These are phyloP conservation scores for Parachaetomium inaequale DNA, from an alignment of 495 filamentous ascomycete species.

Conservation along the genomic window DNA sequence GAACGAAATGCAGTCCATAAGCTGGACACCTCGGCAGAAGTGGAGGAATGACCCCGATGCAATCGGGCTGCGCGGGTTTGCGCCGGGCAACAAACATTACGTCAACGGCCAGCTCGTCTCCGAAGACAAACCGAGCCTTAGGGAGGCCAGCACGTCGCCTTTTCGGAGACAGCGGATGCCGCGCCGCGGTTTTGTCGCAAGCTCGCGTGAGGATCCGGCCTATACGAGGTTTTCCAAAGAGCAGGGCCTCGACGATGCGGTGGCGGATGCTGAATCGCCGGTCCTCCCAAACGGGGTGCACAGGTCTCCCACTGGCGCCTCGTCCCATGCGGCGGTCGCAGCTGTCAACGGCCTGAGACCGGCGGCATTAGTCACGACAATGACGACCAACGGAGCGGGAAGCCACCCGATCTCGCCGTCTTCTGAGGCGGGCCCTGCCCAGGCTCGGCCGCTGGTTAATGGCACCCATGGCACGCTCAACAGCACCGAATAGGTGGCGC, in stretches of 20 bases:
- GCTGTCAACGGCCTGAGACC: slow-evolving; percentile 25
- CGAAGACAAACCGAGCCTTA: slow-evolving; percentile 38
- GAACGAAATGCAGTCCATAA: slow-evolving; percentile 35
- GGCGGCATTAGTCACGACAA: slow-evolving; percentile 14
- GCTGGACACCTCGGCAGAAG: slow-evolving; percentile 40
- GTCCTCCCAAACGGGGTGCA: slow-evolving; percentile 36
- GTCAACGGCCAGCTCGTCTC: slow-evolving; percentile 44
- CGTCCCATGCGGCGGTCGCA: slow-evolving; percentile 11
- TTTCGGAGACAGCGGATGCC: slow-evolving; percentile 47
- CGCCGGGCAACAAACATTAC: slow-evolving; percentile 47
- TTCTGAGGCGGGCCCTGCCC: slow-evolving; percentile 30
- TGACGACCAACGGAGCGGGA: slow-evolving; percentile 18
- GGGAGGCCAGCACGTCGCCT: slow-evolving; percentile 39
- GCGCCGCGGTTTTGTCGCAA: slow-evolving; percentile 43
- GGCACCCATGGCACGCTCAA: slow-evolving; percentile 26
- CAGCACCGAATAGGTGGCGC: slow-evolving; percentile 13
- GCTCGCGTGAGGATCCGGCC: slow-evolving; percentile 45
- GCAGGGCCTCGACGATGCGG: slow-evolving; percentile 42
- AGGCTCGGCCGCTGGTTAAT: slow-evolving; percentile 30
- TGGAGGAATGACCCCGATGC: slow-evolving; percentile 53
- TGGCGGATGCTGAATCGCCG: slow-evolving; percentile 27
- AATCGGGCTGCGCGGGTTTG: slow-evolving; percentile 36
- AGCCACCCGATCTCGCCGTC: slow-evolving; percentile 33
- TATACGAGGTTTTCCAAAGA: slow-evolving; percentile 45
- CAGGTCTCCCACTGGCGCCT: slow-evolving; percentile 27